Conservation (phyloP, 2,329 filamentous ascomycete species). For the Penicillium sclerotigenum region DNA sequence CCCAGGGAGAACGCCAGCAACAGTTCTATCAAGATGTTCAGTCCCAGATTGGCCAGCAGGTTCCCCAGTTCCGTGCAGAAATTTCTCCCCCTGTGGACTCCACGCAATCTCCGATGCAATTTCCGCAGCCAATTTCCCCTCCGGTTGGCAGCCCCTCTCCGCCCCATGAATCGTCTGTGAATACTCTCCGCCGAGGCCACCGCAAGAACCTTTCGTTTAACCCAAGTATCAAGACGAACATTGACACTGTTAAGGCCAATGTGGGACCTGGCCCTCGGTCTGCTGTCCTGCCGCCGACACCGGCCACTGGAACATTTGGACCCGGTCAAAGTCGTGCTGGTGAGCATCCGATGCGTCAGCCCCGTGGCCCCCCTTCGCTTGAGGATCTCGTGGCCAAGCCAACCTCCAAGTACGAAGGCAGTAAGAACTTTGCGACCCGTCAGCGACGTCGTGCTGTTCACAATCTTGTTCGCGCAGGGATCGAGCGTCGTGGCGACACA, state of each 20-base stretch:
- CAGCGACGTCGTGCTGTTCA: constrained; percentile 88
- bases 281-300: constrained; percentile 74
- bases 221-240: constrained; percentile 46
- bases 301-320: constrained; percentile 79
- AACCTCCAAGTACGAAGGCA: constrained; percentile 88
- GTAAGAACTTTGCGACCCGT: constrained; percentile 92
- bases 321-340: constrained; percentile 90
- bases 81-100: constrained; percentile 74
- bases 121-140: constrained; percentile 64
- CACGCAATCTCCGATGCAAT: constrained; percentile 52
- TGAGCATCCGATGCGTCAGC: constrained; percentile 90
- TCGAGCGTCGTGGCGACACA: constrained; percentile 74
- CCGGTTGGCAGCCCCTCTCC: constrained; percentile 65
- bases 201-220: constrained; percentile 81
- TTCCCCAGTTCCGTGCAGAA: constrained; percentile 68
- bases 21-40: constrained; percentile 38
- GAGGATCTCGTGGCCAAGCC: constrained; percentile 89
- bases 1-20: constrained; percentile 46
- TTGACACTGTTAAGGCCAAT: constrained; percentile 51
- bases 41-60: constrained; percentile 51
- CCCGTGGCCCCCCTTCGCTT: constrained; percentile 82
- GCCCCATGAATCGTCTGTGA: constrained; percentile 73
- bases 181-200: constrained; percentile 88
- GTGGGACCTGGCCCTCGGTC: constrained; percentile 69
- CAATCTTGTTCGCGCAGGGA: constrained; percentile 84